Percentiles rank a stretch among this genome's conserved stretches.
These are phyloP conservation scores for Mycosphaerella arachidis DNA, from an alignment of 2,329 filamentous ascomycete genomes.

Conservation along the genomic window DNA sequence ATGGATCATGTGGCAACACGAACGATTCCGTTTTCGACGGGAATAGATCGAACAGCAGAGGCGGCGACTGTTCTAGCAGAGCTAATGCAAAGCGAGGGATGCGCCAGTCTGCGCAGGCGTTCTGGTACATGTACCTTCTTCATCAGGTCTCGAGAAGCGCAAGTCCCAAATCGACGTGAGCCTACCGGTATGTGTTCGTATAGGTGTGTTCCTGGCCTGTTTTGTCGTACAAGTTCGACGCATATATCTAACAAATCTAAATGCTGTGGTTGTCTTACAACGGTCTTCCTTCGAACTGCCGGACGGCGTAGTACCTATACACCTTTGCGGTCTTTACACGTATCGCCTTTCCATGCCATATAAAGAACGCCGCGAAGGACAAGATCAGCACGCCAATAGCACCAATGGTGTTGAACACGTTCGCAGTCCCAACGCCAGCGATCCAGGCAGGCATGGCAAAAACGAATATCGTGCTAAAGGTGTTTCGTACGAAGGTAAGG, in stretches of 20 bases:
- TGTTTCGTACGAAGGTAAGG: constrained; percentile 44
- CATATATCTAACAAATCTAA: no score
- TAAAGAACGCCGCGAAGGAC: constrained; percentile 27
- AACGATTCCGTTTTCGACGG: background rate
- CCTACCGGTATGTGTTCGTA: no score
- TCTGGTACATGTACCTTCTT: background rate
- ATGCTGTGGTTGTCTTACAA: constrained; percentile 5
- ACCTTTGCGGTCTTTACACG: constrained; percentile 29
- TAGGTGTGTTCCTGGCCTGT: no score
- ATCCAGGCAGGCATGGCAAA: constrained; percentile 45
- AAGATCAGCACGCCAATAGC: constrained; percentile 34
- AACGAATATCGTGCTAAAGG: constrained; percentile 43
- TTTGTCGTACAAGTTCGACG: no score
- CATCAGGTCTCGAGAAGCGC: background rate
- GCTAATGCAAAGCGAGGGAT: background rate
- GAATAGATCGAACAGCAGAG: background rate
- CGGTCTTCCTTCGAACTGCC: constrained; percentile 31
- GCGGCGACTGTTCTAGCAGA: background rate
- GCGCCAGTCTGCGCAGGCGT: background rate
- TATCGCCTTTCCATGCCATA: constrained; percentile 35
- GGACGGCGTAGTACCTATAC: constrained; percentile 35
- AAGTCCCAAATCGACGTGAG: background rate
- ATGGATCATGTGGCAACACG: background rate
- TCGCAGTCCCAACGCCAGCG: constrained; percentile 35
- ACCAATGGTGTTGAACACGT: constrained; percentile 41